Percentiles rank a stretch among this genome's conserved stretches.
phyloP scores from a whole-genome alignment of 495 filamentous ascomycete genomes.

The Hypoxylon fuscum region DNA sequence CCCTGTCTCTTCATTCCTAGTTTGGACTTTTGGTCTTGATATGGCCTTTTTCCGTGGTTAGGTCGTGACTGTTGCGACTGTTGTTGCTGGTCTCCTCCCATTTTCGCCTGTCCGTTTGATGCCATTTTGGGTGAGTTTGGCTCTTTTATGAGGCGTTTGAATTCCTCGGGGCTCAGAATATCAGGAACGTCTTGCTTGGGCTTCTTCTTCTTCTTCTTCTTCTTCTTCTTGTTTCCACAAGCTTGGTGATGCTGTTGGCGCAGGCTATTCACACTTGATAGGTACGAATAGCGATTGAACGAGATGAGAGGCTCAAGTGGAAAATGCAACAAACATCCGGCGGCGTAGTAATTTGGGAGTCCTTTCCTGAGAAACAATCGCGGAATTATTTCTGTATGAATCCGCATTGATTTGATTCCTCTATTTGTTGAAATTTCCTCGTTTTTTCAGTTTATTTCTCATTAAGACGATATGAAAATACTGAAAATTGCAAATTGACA shows the following conservation, averaged over 20 bases:
- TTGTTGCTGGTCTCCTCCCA: constrained; percentile 7
- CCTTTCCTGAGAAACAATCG: constrained; percentile 8
- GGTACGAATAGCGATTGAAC: neutral
- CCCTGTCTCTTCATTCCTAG: constrained; percentile 57
- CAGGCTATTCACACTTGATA: constrained; percentile 2
- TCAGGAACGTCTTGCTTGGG: neutral
- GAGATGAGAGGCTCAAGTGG: constrained; percentile 1
- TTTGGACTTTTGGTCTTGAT: constrained; percentile 3
- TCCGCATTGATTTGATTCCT: constrained; percentile 12
- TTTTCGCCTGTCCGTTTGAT: constrained; percentile 1
- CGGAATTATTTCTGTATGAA: neutral
- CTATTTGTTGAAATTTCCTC: constrained; percentile 8
- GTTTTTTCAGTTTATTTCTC: neutral
- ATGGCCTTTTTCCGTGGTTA: constrained; percentile 15
- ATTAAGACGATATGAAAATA: neutral
- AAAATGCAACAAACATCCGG: constrained; percentile 4
- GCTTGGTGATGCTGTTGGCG: neutral
- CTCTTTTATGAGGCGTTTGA: neutral
- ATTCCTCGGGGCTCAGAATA: neutral
- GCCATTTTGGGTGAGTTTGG: neutral
- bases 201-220: neutral
- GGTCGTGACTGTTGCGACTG: constrained; percentile 6
- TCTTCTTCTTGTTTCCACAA: neutral
- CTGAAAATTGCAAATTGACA: constrained; percentile 23
- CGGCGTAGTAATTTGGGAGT: neutral